Conservation (phyloP, 768 basidiomycete species). For the Collybia mongolica region DNA sequence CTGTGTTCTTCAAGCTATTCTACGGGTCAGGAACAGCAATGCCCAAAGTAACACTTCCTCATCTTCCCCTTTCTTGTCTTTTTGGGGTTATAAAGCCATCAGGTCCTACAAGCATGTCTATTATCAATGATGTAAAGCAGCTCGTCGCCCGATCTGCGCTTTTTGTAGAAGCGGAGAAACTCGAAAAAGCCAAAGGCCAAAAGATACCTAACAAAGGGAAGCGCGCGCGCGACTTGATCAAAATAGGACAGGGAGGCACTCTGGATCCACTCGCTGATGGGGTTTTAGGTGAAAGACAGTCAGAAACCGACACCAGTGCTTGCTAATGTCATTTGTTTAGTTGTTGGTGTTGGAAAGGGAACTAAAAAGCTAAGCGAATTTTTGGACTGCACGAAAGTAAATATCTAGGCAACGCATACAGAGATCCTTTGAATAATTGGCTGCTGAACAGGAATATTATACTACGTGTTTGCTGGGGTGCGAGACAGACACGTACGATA, state of each 20-base stretch:
- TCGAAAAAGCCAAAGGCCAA: slow-evolving; percentile 50
- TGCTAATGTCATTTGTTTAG: slow-evolving; percentile 34
- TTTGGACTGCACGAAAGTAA: slow-evolving; percentile 86
- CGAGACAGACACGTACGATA: slow-evolving; percentile 94
- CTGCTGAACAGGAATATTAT: slow-evolving; percentile 70
- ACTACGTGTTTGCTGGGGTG: slow-evolving; percentile 91
- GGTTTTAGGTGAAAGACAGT: slow-evolving; percentile 64
- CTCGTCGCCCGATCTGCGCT: slow-evolving; percentile 76
- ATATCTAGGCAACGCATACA: neutral
- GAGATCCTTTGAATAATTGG: neutral
- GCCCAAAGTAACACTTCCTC: slow-evolving; percentile 59
- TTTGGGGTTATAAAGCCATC: slow-evolving; percentile 92
- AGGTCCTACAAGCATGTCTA: slow-evolving; percentile 88
- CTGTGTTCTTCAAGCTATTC: neutral
- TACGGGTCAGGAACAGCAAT: slow-evolving; percentile 31
- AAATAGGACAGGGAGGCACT: slow-evolving; percentile 93
- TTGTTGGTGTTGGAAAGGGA: slow-evolving; percentile 85
- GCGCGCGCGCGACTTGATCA: slow-evolving; percentile 51
- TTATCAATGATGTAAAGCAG: slow-evolving; percentile 82
- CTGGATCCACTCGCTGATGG: slow-evolving; percentile 97
- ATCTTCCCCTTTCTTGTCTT: slow-evolving; percentile 71
- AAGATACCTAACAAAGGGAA: slow-evolving; percentile 41
- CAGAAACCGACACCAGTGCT: neutral
- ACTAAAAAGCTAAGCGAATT: slow-evolving; percentile 86
- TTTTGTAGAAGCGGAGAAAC: slow-evolving; percentile 67